Evolutionary conservation across 1,139 yeast genomes (phyloP).

Genomic region (Lodderomyces margitis): DNA sequence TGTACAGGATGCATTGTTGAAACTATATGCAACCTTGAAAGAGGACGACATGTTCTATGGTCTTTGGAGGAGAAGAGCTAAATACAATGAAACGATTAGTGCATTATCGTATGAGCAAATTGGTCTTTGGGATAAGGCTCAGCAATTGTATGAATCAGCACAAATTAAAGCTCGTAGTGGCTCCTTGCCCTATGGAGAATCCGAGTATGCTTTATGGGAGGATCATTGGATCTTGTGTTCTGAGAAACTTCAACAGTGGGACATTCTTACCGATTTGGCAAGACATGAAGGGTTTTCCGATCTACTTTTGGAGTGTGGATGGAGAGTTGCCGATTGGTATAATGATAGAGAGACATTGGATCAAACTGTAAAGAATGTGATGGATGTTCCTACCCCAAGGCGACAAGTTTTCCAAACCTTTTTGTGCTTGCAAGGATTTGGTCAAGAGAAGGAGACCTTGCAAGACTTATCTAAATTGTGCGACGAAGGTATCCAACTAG

Average conservation of each 20-base stretch:
- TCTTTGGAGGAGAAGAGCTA: slow-evolving; percentile 93
- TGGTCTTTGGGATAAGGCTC: slow-evolving; percentile 94
- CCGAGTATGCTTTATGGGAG: slow-evolving; percentile 97
- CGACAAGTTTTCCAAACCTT: slow-evolving; percentile 95
- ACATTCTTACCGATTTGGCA: slow-evolving; percentile 91
- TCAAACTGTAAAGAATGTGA: slow-evolving; percentile 89
- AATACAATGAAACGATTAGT: slow-evolving; percentile 86
- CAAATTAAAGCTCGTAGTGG: slow-evolving; percentile 97
- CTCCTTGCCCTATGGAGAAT: slow-evolving; percentile 89
- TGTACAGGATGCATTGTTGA: slow-evolving; percentile 87
- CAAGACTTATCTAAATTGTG: slow-evolving; percentile 82
- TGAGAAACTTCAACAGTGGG: slow-evolving; percentile 98
- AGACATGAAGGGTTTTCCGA: slow-evolving; percentile 98
- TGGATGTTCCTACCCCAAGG: slow-evolving; percentile 98
- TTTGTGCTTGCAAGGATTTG: slow-evolving; percentile 87
- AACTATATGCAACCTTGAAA: slow-evolving; percentile 81
- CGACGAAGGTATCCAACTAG: slow-evolving; percentile 94
- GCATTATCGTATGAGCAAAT: slow-evolving; percentile 94
- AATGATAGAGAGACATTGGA: slow-evolving; percentile 93
- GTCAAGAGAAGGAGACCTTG: slow-evolving; percentile 80
- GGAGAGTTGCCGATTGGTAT: slow-evolving; percentile 99
- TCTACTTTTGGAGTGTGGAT: slow-evolving; percentile 90
- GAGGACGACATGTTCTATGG: slow-evolving; percentile 98
- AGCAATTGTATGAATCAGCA: slow-evolving; percentile 93
- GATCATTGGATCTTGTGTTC: slow-evolving; percentile 98